These are phyloP conservation scores for Xylariaceae sp. DNA, from an alignment of 2,329 filamentous ascomycete species.

Conservation along the genomic window DNA sequence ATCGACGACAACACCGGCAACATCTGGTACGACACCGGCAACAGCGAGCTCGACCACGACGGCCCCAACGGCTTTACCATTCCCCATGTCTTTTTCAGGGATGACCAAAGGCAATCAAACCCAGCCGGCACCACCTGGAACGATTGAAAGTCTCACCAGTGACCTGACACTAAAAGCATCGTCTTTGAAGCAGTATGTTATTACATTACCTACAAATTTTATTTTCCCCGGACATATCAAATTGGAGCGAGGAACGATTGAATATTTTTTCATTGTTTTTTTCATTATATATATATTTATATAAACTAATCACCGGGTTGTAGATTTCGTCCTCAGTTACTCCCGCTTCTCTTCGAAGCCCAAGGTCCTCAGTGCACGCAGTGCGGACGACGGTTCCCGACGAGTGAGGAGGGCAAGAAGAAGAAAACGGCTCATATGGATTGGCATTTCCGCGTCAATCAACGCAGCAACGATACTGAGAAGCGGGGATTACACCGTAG, in stretches of 20 bases:
- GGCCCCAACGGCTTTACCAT: slow-evolving; percentile 29
- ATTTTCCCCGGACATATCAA: too few species aligned
- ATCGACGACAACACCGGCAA: slow-evolving; percentile 27
- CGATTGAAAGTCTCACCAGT: slow-evolving; percentile 35
- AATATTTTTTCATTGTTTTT: too few species aligned
- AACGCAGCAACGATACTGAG: slow-evolving; percentile 77
- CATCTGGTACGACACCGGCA: slow-evolving; percentile 30
- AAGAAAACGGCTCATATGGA: slow-evolving; percentile 92
- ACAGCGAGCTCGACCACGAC: slow-evolving; percentile 38
- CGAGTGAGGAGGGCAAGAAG: slow-evolving; percentile 69
- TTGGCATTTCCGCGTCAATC: slow-evolving; percentile 95
- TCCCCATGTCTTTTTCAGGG: slow-evolving; percentile 36
- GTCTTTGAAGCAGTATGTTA: slow-evolving; percentile 66
- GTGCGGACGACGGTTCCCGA: slow-evolving; percentile 80
- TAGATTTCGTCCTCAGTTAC: slow-evolving; percentile 68
- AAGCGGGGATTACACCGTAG: slow-evolving; percentile 85
- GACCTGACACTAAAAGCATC: slow-evolving; percentile 57
- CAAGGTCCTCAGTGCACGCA: slow-evolving; percentile 84
- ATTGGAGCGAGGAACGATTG: too few species aligned
- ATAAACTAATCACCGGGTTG: slow-evolving; percentile 16
- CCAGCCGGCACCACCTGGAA: slow-evolving; percentile 28
- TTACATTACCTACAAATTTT: neutral
- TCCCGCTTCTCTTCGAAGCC: slow-evolving; percentile 70
- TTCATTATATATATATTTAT: neutral
- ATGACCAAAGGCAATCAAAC: slow-evolving; percentile 21